A percentile compares a stretch with the other conserved stretches of the same genome.
Conservation (phyloP, 176 grass and related monocot species). For the Aechmea fasciata region DNA sequence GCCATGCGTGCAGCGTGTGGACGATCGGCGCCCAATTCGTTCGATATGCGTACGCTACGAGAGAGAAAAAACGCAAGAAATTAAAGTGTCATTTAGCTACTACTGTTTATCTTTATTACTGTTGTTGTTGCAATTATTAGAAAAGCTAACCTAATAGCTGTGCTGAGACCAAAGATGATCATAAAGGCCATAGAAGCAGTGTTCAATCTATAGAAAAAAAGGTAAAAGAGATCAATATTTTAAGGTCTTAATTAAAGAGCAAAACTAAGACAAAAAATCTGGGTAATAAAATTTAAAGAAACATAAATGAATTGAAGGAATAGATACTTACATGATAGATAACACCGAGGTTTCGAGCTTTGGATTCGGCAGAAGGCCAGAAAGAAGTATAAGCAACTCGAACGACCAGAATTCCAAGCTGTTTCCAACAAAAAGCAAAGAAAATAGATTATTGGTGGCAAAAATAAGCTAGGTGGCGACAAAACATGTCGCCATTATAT, state of each 20-base stretch:
- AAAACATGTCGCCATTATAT: too few relatives aligned
- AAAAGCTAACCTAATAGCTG: conserved; percentile 38
- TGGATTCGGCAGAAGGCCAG: conserved; percentile 43
- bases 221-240: neutral
- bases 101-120: too few relatives aligned
- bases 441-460: too few relatives aligned
- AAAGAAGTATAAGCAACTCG: conserved; percentile 42
- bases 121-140: neutral
- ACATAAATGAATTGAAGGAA: neutral
- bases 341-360: conserved; percentile 47
- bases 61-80: neutral
- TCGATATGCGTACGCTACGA: conserved; percentile 52
- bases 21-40: conserved; percentile 51
- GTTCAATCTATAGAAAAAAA: conserved; percentile 27
- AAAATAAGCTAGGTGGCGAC: too few relatives aligned
- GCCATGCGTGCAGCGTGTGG: conserved; percentile 30
- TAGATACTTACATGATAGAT: conserved; percentile 34
- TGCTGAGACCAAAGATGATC: conserved; percentile 48
- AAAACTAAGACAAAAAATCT: neutral
- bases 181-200: conserved; percentile 40
- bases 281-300: neutral
- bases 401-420: conserved; percentile 59
- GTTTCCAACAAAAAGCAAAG: neutral
- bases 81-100: neutral
- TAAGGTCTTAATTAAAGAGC: conserved; percentile 12